Evolutionary conservation across 768 basidiomycete genomes (phyloP).

Genomic region (Phylloporus sp.): DNA sequence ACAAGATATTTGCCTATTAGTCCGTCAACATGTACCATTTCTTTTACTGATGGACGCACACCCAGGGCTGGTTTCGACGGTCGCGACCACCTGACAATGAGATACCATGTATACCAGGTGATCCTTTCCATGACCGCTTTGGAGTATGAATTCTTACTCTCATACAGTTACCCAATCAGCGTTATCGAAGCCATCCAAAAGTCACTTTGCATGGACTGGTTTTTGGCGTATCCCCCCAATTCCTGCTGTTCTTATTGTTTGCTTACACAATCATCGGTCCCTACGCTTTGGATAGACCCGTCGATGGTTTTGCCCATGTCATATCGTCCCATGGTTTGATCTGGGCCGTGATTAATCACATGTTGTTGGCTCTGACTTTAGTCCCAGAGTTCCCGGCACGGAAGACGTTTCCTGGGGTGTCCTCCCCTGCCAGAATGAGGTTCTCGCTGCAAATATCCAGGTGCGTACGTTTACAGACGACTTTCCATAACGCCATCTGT

Average conservation of each 20-base stretch:
- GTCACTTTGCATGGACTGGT: slow-evolving; percentile 4
- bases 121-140: neutral
- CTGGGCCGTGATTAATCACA: slow-evolving; percentile 12
- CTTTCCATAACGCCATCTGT: slow-evolving; percentile 4
- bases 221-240: slow-evolving; percentile 19
- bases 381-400: slow-evolving; percentile 6
- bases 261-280: slow-evolving; percentile 13
- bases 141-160: neutral
- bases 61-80: slow-evolving; percentile 4
- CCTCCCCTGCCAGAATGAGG: neutral
- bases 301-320: slow-evolving; percentile 5
- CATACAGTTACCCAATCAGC: slow-evolving; percentile 7
- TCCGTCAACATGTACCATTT: neutral
- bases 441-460: slow-evolving; percentile 18
- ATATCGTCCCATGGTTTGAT: slow-evolving; percentile 10
- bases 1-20: too few relatives aligned
- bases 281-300: neutral
- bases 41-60: neutral
- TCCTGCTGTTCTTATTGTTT: slow-evolving; percentile 20
- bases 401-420: slow-evolving; percentile 21
- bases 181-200: slow-evolving; percentile 11
- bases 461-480: slow-evolving; percentile 17
- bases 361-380: slow-evolving; percentile 9
- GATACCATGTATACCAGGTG: slow-evolving; percentile 10
- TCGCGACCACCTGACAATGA: slow-evolving; percentile 1